Base-by-base conservation (phyloP, 2,329 filamentous ascomycete species). In the Xylaria digitata region DNA sequence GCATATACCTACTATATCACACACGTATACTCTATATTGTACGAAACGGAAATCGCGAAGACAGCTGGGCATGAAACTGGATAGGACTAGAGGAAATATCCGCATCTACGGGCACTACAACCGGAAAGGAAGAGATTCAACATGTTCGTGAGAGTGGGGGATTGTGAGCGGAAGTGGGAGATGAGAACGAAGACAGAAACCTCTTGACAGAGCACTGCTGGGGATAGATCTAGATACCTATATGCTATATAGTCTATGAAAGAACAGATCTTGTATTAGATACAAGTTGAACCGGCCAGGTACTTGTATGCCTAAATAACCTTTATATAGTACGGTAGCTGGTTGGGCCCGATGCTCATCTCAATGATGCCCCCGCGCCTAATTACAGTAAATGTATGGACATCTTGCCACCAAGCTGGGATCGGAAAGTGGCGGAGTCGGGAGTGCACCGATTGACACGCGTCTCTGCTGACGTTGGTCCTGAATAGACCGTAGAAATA, bases 391-490 rank as follows among this genome's bases (percentile, higher is more conserved):
- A n/a, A 7, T 13, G 11, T 37, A 37, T 34, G 17, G 6, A 32
- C 6, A 40, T 30, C 50, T 26, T 19, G 11, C 45, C 21, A 15
- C 45, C 17, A 6, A 48, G 7, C 23, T 17, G 9, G 42, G 42
- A n/a, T 50, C 37, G 32, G 17, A 5, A 23, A n/a, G 56, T 55
- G 43, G 49, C 43, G 49, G 30, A 19, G 21, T 60, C 32, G 45
- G 34, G 34, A 43, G 19, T 46, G 43, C n/a, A 34, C 11, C 43
- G 52, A 55, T 55, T 55, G 52, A n/a, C 56, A 60, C 62, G 62
- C 62, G 62, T 65, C 62, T 65, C 19, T 50, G 48, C 43, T 43
- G 56, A 54, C 32, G 56, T 49, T 42, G 37, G 42, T 54, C 19
- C 34, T 54, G 21, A 42, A 15, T 19, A 42, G 34, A 42, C 1